Evolutionary conservation across 2,329 filamentous ascomycete genomes (phyloP).

Genomic region (Plectosphaerella cucumerina): DNA sequence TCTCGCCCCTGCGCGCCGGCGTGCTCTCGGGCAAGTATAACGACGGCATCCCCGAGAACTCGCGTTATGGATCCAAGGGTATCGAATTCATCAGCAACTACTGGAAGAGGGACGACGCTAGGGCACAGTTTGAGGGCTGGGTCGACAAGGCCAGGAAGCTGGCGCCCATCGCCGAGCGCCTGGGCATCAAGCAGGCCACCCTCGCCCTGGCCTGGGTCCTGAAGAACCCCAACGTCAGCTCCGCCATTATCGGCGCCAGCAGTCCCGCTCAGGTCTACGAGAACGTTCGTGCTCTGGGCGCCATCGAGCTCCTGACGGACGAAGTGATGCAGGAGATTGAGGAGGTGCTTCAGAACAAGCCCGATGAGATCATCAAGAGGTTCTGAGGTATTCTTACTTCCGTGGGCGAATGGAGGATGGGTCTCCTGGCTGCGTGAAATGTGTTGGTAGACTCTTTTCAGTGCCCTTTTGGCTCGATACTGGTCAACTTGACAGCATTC

Average conservation of each 20-base stretch:
- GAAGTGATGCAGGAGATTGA: slow-evolving; percentile 59
- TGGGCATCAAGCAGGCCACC: slow-evolving; percentile 53
- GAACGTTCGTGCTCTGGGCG: slow-evolving; percentile 49
- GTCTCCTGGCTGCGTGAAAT: neutral
- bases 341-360: slow-evolving; percentile 54
- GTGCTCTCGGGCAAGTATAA: slow-evolving; percentile 66
- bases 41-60: slow-evolving; percentile 55
- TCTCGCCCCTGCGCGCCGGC: slow-evolving; percentile 53
- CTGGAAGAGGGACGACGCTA: slow-evolving; percentile 42
- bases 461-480: slow-evolving; percentile 35
- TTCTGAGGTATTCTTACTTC: slow-evolving; percentile 15
- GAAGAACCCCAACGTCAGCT: slow-evolving; percentile 57
- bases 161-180: slow-evolving; percentile 58
- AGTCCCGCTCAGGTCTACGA: slow-evolving; percentile 55
- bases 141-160: slow-evolving; percentile 57
- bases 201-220: slow-evolving; percentile 61
- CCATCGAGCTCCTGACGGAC: slow-evolving; percentile 52
- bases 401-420: neutral
- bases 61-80: slow-evolving; percentile 50
- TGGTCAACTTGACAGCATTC: slow-evolving; percentile 60
- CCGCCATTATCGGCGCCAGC: slow-evolving; percentile 58
- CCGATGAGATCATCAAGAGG: slow-evolving; percentile 33
- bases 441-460: slow-evolving; percentile 13
- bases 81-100: slow-evolving; percentile 52
- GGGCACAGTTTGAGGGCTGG: slow-evolving; percentile 49